A percentile compares a stretch with the other conserved stretches of the same genome.
These are phyloP conservation scores for Penicillium samsonianum DNA, from an alignment of 495 filamentous ascomycete species.

Conservation along the genomic window DNA sequence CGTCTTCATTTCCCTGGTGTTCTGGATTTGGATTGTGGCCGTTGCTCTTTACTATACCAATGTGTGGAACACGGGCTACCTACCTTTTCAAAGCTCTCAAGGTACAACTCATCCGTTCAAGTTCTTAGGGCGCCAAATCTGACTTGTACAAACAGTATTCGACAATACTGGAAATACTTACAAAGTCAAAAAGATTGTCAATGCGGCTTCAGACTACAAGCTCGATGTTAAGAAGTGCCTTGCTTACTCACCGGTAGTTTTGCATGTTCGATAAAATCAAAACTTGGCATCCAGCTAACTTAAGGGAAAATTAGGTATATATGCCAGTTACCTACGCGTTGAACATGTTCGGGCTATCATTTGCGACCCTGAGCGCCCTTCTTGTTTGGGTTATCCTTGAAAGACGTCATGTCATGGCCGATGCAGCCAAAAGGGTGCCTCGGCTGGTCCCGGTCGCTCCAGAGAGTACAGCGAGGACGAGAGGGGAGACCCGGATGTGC, in stretches of 20 bases:
- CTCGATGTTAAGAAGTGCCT: conserved; percentile 71
- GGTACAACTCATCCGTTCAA: conserved; percentile 14
- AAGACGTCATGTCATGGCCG: conserved; percentile 29
- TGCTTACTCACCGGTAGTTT: conserved; percentile 59
- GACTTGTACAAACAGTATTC: conserved; percentile 55
- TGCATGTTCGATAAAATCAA: not conserved
- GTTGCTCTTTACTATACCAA: conserved; percentile 45
- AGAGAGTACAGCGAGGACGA: conserved; percentile 54
- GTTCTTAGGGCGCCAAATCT: not conserved
- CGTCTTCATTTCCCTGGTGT: conserved; percentile 69
- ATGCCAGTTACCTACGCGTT: conserved; percentile 81
- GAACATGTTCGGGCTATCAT: conserved; percentile 72
- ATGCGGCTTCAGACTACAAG: conserved; percentile 56
- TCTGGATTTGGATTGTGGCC: conserved; percentile 81
- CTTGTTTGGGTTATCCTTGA: conserved; percentile 63
- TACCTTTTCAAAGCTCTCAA: conserved; percentile 30
- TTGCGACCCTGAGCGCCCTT: conserved; percentile 72
- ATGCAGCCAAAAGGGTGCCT: conserved; percentile 16
- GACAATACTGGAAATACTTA: conserved; percentile 78
- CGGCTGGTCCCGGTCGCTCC: conserved; percentile 26
- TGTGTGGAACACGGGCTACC: conserved; percentile 53
- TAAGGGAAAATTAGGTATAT: conserved; percentile 53
- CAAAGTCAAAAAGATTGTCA: conserved; percentile 74
- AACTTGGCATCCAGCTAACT: not conserved
- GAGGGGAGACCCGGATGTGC: conserved; percentile 64